Evolutionary conservation across 2,329 filamentous ascomycete genomes (phyloP).

Genomic region (Apiospora sp.): DNA sequence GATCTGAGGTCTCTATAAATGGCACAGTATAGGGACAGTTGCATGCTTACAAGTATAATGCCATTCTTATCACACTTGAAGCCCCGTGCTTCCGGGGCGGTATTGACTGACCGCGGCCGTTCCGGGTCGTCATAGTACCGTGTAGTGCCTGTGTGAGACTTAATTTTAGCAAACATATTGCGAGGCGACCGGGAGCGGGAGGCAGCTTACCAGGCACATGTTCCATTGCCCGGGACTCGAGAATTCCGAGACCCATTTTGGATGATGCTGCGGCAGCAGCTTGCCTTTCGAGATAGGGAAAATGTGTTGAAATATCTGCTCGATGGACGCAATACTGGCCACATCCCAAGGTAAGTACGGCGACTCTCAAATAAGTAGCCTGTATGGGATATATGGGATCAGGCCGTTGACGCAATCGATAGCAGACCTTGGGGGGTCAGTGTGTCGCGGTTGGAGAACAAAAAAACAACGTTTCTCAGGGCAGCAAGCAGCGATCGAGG

Average conservation of each 20-base stretch:
- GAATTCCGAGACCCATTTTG: constrained; percentile 75
- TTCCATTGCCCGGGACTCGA: constrained; percentile 71
- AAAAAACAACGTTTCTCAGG: neutral
- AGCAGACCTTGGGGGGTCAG: constrained; percentile 1
- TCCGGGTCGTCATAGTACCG: constrained; percentile 69
- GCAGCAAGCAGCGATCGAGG: neutral
- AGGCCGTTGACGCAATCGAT: neutral
- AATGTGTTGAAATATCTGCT: neutral
- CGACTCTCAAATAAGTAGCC: neutral
- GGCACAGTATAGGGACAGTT: neutral
- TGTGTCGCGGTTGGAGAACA: neutral
- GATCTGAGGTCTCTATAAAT: neutral
- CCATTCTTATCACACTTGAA: constrained; percentile 79
- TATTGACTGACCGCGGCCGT: constrained; percentile 51
- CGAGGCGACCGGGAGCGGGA: neutral
- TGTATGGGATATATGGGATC: neutral
- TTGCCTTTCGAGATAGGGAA: neutral
- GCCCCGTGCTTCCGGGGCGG: constrained; percentile 50
- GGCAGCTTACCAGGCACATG: constrained; percentile 74
- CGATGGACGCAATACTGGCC: neutral
- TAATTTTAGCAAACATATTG: neutral
- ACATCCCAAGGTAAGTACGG: neutral
- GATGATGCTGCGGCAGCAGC: neutral
- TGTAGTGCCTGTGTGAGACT: constrained; percentile 58
- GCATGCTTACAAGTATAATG: constrained; percentile 73